phyloP scores from a whole-genome alignment of 2,329 filamentous ascomycete genomes.

The Diaporthe longicolla region DNA sequence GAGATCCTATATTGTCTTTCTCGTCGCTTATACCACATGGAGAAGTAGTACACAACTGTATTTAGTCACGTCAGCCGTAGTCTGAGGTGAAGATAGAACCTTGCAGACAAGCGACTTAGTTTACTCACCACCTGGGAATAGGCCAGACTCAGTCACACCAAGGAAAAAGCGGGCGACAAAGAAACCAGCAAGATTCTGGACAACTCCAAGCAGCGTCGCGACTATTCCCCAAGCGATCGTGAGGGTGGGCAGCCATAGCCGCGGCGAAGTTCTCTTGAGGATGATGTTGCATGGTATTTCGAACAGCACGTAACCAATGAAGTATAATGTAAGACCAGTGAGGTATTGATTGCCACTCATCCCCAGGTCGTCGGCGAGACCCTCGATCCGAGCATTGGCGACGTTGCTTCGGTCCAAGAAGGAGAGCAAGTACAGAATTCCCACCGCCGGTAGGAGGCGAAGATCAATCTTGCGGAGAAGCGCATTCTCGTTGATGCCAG shows the following conservation, averaged over 20 bases:
- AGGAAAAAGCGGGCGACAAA: conserved; percentile 68
- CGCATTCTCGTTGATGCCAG: conserved; percentile 65
- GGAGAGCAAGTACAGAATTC: conserved; percentile 68
- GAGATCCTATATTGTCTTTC: conserved; percentile 70
- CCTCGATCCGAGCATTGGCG: conserved; percentile 71
- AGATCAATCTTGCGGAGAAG: conserved; percentile 71
- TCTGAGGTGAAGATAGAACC: too few relatives aligned
- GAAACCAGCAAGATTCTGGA: conserved; percentile 65
- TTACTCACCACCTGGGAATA: conserved; percentile 58
- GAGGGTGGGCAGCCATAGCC: conserved; percentile 69
- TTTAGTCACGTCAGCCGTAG: conserved; percentile 57
- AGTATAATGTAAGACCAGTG: conserved; percentile 76
- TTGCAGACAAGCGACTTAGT: background rate
- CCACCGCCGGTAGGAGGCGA: conserved; percentile 67
- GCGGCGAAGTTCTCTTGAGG: conserved; percentile 71
- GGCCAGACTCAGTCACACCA: conserved; percentile 66
- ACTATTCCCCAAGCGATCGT: conserved; percentile 70
- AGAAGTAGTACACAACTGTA: conserved; percentile 65
- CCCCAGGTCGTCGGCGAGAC: conserved; percentile 64
- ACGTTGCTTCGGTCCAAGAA: conserved; percentile 73
- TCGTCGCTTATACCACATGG: conserved; percentile 69
- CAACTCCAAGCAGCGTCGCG: conserved; percentile 65
- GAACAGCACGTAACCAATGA: conserved; percentile 72
- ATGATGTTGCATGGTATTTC: conserved; percentile 75
- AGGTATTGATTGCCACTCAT: conserved; percentile 75